phyloP scores from a whole-genome alignment of 257 asterid species.

The Sherardia arvensis region DNA sequence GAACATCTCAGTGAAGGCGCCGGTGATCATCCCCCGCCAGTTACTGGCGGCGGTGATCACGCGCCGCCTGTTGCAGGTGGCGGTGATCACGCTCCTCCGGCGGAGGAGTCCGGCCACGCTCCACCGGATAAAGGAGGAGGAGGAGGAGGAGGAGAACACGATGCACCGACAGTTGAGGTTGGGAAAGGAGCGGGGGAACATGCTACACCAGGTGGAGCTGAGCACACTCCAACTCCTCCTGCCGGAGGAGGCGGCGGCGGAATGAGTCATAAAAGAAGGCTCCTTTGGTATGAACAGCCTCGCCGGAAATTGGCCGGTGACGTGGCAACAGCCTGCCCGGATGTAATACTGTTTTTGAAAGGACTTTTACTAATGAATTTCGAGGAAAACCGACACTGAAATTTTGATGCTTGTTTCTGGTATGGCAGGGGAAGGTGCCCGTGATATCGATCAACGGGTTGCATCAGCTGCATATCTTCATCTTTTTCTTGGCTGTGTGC shows the following conservation, averaged over 20 bases:
- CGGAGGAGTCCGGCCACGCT: neutral
- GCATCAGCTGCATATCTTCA: slow-evolving; percentile 81
- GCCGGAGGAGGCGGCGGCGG: neutral
- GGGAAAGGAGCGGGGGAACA: neutral
- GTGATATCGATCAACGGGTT: slow-evolving; percentile 57
- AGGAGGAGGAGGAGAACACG: neutral
- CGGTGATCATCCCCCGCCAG: neutral
- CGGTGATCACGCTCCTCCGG: slow-evolving; percentile 21
- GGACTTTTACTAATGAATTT: no score
- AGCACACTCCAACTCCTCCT: neutral
- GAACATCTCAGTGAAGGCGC: neutral
- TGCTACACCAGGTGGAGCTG: neutral
- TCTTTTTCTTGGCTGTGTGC: slow-evolving; percentile 70
- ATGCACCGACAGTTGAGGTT: neutral
- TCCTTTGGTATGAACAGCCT: slow-evolving; percentile 36
- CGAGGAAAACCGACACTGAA: neutral
- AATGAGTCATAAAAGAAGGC: slow-evolving; percentile 46
- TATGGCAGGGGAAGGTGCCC: slow-evolving; percentile 56
- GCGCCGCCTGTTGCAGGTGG: neutral
- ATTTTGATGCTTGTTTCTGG: slow-evolving; percentile 4
- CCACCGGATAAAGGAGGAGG: neutral
- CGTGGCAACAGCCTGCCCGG: slow-evolving; percentile 28
- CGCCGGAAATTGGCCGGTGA: slow-evolving; percentile 40
- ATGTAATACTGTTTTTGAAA: slow-evolving; percentile 18
- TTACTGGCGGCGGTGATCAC: neutral